Evolutionary conservation across 805 yeast species (phyloP).

Genomic region (Lipomyces starkeyi): DNA sequence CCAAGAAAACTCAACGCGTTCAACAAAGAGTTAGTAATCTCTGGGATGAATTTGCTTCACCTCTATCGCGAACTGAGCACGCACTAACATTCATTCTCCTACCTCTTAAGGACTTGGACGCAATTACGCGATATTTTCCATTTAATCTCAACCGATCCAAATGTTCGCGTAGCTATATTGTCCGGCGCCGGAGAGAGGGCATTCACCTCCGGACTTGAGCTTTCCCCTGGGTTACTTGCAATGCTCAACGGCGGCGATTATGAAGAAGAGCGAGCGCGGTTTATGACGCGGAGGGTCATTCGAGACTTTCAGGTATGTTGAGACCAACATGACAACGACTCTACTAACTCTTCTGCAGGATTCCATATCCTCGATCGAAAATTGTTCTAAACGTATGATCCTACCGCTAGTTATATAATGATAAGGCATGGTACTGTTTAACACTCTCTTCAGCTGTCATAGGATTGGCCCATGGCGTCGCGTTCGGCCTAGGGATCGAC

Average conservation of each 20-base stretch:
- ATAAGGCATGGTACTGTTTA: not conserved
- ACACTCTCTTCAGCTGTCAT: constrained; percentile 56
- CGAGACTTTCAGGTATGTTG: constrained; percentile 61
- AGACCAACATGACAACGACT: constrained; percentile 47
- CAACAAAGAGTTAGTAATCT: constrained; percentile 22
- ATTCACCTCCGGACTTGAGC: constrained; percentile 70
- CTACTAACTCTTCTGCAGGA: constrained; percentile 12
- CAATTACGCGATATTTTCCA: constrained; percentile 59
- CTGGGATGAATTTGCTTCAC: not conserved
- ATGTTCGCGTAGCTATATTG: constrained; percentile 61
- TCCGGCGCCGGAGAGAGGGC: constrained; percentile 60
- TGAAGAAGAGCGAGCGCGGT: constrained; percentile 39
- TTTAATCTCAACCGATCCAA: constrained; percentile 52
- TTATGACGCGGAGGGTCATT: constrained; percentile 50
- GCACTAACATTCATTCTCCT: not conserved
- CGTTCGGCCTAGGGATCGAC: constrained; percentile 72
- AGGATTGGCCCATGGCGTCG: constrained; percentile 66
- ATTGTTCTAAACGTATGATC: constrained; percentile 37
- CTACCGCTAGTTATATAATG: not conserved
- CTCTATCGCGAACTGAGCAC: not conserved
- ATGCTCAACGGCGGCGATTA: constrained; percentile 31
- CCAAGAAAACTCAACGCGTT: constrained; percentile 67
- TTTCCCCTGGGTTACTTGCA: constrained; percentile 44
- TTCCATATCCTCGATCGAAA: constrained; percentile 24
- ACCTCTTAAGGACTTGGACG: constrained; percentile 53